Conservation (phyloP, 2,329 filamentous ascomycete genomes). For the Microcyclospora tardicrescens region DNA sequence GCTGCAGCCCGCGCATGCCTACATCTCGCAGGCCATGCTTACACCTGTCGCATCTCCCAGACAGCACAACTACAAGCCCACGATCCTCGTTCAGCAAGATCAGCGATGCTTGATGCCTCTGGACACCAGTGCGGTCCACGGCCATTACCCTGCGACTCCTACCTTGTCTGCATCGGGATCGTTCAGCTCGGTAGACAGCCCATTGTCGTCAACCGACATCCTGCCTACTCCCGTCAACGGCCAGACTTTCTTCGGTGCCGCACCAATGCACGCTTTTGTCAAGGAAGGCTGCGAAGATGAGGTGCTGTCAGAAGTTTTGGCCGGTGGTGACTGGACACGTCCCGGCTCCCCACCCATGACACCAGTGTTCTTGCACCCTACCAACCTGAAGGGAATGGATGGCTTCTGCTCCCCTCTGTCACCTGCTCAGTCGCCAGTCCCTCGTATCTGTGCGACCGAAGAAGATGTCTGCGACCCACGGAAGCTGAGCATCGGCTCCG, state of each 20-base stretch:
- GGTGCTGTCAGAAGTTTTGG: conserved; percentile 57
- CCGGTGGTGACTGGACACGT: conserved; percentile 61
- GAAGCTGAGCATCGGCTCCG: conserved; percentile 61
- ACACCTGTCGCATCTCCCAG: conserved; percentile 68
- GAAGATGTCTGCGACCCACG: conserved; percentile 73
- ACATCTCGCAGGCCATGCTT: conserved; percentile 48
- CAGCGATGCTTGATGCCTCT: conserved; percentile 42
- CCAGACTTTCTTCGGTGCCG: conserved; percentile 31
- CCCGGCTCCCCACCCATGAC: conserved; percentile 76
- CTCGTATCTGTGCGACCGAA: conserved; percentile 54
- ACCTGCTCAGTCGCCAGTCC: conserved; percentile 70
- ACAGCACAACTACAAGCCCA: conserved; percentile 60
- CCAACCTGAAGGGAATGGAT: conserved; percentile 59
- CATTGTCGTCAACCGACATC: conserved; percentile 59
- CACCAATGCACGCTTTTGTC: conserved; percentile 35
- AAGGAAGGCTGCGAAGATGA: conserved; percentile 63
- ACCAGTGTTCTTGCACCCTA: conserved; percentile 59
- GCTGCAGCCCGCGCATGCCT: conserved; percentile 36
- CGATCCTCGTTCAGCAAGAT: conserved; percentile 50
- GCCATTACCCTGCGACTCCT: conserved; percentile 73
- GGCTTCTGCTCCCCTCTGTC: conserved; percentile 62
- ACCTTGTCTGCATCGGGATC: conserved; percentile 77
- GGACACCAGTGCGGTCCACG: conserved; percentile 55
- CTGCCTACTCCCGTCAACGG: conserved; percentile 73
- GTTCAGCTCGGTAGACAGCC: conserved; percentile 75